phyloP scores from a whole-genome alignment of 495 filamentous ascomycete species.

The Penicillium longicatenatum region DNA sequence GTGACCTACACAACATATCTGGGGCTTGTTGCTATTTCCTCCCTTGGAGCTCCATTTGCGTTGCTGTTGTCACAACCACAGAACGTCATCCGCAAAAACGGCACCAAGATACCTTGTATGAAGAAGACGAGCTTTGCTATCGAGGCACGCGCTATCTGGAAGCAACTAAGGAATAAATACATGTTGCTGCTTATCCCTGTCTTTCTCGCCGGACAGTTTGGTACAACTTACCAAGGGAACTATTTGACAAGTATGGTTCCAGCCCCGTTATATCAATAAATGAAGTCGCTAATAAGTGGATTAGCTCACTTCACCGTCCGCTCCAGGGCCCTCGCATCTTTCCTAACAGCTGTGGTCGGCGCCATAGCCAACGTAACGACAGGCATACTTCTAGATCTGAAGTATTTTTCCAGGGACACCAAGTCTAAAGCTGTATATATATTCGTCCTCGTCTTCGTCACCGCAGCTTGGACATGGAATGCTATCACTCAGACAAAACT shows the following conservation, averaged over 20 bases:
- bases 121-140: slow-evolving; percentile 43
- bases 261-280: neutral
- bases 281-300: slow-evolving; percentile 31
- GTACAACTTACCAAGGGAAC: slow-evolving; percentile 57
- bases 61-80: slow-evolving; percentile 54
- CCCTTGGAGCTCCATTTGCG: slow-evolving; percentile 53
- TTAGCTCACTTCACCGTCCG: slow-evolving; percentile 60
- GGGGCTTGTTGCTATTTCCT: slow-evolving; percentile 54
- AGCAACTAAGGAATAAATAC: slow-evolving; percentile 44
- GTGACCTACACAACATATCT: slow-evolving; percentile 58
- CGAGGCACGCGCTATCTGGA: slow-evolving; percentile 51
- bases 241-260: slow-evolving; percentile 45
- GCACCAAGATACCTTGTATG: slow-evolving; percentile 42
- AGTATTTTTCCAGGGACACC: slow-evolving; percentile 27
- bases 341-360: slow-evolving; percentile 45
- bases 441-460: slow-evolving; percentile 19
- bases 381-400: slow-evolving; percentile 49
- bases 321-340: slow-evolving; percentile 51
- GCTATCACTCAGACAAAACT: slow-evolving; percentile 19
- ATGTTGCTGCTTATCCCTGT: slow-evolving; percentile 57
- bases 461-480: slow-evolving; percentile 23
- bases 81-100: slow-evolving; percentile 54
- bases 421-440: slow-evolving; percentile 18
- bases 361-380: slow-evolving; percentile 51
- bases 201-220: slow-evolving; percentile 57